Evolutionary conservation across 805 yeast genomes (phyloP), one percentile per base, ranked within the genome.

Genomic region (Komagataella kurtzmanii): DNA sequence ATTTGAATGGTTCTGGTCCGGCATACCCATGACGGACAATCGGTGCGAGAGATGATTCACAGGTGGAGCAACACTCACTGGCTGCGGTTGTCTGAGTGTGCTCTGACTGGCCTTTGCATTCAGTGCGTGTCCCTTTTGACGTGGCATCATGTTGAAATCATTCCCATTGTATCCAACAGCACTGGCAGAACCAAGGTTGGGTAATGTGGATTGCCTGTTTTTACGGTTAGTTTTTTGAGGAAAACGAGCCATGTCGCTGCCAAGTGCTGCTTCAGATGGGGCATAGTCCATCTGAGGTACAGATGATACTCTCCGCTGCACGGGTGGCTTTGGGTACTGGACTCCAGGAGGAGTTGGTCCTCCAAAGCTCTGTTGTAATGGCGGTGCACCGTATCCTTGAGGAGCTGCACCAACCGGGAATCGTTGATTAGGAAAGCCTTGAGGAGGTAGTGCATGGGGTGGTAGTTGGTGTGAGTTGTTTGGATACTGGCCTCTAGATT

Each of bases 161-260:
- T 30, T 30, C 45, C 56, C 59, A 10, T 61, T 61, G n/a, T 57
- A 48, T 4, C 51, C 51, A 49, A 18, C 24, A 24, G 50, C 19
- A 19, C 48, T 45, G 36, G 46, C 50, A 30, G 54, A 50, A 10
- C 57, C 54, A 23, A 58, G 61, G 6, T 58, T 53, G 46, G 71
- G 62, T 55, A 66, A 58, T 2, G 70, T 61, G 1, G 76, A 71
- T 54, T 69, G 71, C 55, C 78, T 65, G 53, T 70, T 70, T 60
- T 74, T 74, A 56, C 77, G 64, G 3, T 73, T 67, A n/a, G 77
- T 69, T 44, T 73, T 70, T 52, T 66, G 67, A 14, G 40, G 40
- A 53, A 67, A 68, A 17, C 59, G 65, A 48, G 66, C 58, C 48
- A 53, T 52, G 36, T 36, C 43, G 14, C 40, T 5, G 14, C 14